These are phyloP conservation scores for Hyphopichia wangnamkhiaoensis DNA, from an alignment of 1,139 yeast species.

Conservation along the genomic window DNA sequence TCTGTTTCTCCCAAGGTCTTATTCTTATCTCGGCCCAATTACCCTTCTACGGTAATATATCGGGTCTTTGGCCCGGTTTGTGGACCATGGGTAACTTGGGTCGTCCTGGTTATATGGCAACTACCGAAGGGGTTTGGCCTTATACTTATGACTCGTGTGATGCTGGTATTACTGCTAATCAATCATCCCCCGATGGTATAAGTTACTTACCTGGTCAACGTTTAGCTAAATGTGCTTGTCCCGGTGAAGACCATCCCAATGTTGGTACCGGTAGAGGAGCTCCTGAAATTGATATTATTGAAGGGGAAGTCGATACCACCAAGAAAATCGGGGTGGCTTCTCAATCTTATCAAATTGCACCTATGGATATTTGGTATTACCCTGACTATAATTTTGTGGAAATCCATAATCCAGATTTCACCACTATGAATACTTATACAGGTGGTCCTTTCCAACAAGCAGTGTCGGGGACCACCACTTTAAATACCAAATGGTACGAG, in stretches of 20 bases:
- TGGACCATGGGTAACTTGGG: constrained; percentile 37
- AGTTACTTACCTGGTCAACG: constrained; percentile 33
- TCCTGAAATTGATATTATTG: constrained; percentile 31
- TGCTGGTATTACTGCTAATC: constrained; percentile 34
- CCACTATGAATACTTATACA: constrained; percentile 29
- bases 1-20: constrained; percentile 30
- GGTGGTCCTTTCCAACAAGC: constrained; percentile 37
- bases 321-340: constrained; percentile 25
- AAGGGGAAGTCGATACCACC: constrained; percentile 22
- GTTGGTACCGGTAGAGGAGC: constrained; percentile 21
- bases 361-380: constrained; percentile 31
- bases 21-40: constrained; percentile 26
- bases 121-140: constrained; percentile 38
- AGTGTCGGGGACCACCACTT: constrained; percentile 24
- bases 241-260: constrained; percentile 21
- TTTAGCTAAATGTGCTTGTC: constrained; percentile 16
- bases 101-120: constrained; percentile 31
- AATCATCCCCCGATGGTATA: constrained; percentile 31
- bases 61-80: constrained; percentile 35
- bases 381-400: constrained; percentile 28
- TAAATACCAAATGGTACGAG: constrained; percentile 29
- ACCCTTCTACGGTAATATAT: constrained; percentile 28
- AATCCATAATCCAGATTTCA: constrained; percentile 21
- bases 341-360: constrained; percentile 32
- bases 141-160: constrained; percentile 33